Percentiles rank a stretch among this genome's conserved stretches.
Evolutionary conservation across 345 rosid genomes (phyloP).

Genomic region (Ricinus communis): DNA sequence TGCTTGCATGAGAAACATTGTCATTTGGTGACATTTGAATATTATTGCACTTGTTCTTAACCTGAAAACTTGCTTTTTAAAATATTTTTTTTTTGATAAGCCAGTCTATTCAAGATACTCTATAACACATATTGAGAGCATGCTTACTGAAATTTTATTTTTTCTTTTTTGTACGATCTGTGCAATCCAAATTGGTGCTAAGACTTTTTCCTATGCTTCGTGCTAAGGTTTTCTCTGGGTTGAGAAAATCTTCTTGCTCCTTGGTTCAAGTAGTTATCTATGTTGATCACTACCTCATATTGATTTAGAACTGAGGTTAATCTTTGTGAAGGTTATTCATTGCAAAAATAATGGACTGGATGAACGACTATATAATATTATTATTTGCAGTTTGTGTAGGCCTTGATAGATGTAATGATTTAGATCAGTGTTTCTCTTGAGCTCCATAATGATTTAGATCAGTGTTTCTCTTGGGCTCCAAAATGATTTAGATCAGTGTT

Average conservation of each 20-base stretch:
- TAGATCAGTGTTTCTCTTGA: no score
- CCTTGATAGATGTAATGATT: conserved; percentile 11
- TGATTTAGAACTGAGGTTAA: neutral
- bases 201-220: neutral
- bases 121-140: neutral
- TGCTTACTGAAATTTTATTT: neutral
- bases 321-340: neutral
- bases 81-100: neutral
- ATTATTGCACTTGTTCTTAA: neutral
- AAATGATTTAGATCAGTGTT: no score
- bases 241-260: neutral
- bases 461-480: no score
- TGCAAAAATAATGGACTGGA: neutral
- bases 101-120: neutral
- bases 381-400: neutral
- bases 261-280: neutral
- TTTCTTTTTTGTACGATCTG: neutral
- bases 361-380: neutral
- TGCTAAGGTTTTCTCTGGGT: neutral
- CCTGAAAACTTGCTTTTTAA: neutral
- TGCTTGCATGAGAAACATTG: neutral
- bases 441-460: no score
- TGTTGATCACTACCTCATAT: neutral
- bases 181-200: neutral
- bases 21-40: neutral